Base-by-base conservation (phyloP, 169 alveolate genomes). In the Plasmodium inui region DNA sequence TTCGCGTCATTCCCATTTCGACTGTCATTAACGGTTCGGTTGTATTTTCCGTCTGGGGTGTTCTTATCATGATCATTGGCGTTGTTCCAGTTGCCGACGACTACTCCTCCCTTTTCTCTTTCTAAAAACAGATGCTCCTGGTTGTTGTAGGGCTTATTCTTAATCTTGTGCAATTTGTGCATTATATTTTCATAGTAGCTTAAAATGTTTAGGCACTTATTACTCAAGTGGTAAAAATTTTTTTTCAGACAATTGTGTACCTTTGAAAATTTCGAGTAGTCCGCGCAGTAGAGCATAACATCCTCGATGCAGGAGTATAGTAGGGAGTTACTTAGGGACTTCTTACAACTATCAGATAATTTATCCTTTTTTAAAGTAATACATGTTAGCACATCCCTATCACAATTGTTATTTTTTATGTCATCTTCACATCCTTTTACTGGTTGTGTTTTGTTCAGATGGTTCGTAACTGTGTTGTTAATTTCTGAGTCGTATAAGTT, bases 371-470 rank as follows among this genome's bases (percentile, higher is more conserved):
- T 86, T 86, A 86, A 86, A 26, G 93, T 86, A 32, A 86, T 86
- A 55, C 93, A 86, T 39, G 74, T 74, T 86, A 86, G 41, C 46
- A 86, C 82, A 76, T 86, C 93, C 46, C 46, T 55, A 86, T 74
- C 73, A 86, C 93, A 86, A 46, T 86, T 86, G 70, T 86, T n/a
- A 86, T 86, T 86, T 86, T 86, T 86, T 17, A 86, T 86, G 44
- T 86, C 93, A 53, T 86, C 67, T 55, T 86, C 93, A 86, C 93
- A 86, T 8, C 93, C 93, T 74, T 86, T 86, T 86, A 86, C 80
- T 30, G 93, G 84, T 76, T 86, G 79, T 74, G 67, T 86, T 55
- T 74, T 10, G 46, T 70, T 86, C 26, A 86, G 70, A 70, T 74
- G 84, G n/a, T 86, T 26, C 17, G 86, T 50, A 53, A 86, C 71